Base-by-base conservation (phyloP, 306 rosid genomes). In the Vigna angularis region DNA sequence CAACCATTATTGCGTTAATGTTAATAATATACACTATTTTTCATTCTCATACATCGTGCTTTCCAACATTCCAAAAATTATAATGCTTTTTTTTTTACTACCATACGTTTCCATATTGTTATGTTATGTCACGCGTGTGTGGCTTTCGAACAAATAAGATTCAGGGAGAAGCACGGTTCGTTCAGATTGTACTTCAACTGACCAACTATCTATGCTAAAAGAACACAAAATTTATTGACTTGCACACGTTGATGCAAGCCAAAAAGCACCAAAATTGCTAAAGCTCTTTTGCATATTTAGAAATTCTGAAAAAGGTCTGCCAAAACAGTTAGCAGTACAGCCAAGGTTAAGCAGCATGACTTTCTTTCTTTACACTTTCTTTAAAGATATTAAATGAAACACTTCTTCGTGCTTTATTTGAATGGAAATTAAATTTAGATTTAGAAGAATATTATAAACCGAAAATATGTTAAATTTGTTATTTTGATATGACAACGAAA, bases 211-310 rank as follows among this genome's bases (percentile, higher is more conserved):
- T 72, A 65, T 66, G 56, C 47, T 49, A 2, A 59, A 30, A 76
- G 66, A 40, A 30, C 36, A 40, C 26, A 48, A 49, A 26, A 81
- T 81, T 85, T 15, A 81, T 72, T 66, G 65, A 59, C 34, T 78
- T 82, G 84, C 75, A 58, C 85, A 65, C 61, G 73, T 88, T 76
- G 26, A 63, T 79, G 90, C 77, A 84, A 75, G 50, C 79, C 26
- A 82, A 71, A 78, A 83, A 82, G 86, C 74, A 57, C 51, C 66
- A 49, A 50, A 70, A 73, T 13, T 79, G 68, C 8, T 42, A 81
- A 84, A 81, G 85, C 78, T 75, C 2, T 51, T 75, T 86, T 50
- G 82, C 79, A 76, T 49, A 76, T 48, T 72, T 61, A 13, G 79
- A 74, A 87, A 79, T 24, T 63, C 12, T n/a, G 66, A 58, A 79